A percentile compares a stretch with the other conserved stretches of the same genome.
phyloP scores from a whole-genome alignment of 306 rosid genomes.

The Crotalaria pallida region DNA sequence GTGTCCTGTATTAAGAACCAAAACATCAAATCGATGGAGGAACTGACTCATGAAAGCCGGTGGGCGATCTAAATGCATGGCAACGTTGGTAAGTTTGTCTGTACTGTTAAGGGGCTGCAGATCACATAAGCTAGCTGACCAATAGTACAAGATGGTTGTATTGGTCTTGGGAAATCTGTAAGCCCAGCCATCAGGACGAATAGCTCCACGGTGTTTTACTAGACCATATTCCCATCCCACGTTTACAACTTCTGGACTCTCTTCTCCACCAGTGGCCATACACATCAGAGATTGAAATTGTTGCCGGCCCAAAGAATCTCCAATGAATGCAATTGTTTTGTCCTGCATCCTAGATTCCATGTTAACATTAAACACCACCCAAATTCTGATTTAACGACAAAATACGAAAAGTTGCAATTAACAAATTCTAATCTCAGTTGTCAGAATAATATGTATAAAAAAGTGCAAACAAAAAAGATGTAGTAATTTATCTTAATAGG shows the following conservation, averaged over 20 bases:
- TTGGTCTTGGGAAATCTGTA: slow-evolving; percentile 74
- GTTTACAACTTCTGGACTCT: slow-evolving; percentile 57
- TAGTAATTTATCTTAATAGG: neutral
- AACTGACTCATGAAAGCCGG: slow-evolving; percentile 70
- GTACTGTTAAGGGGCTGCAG: slow-evolving; percentile 52
- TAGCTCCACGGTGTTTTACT: slow-evolving; percentile 68
- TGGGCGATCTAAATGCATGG: slow-evolving; percentile 93
- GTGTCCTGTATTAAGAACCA: slow-evolving; percentile 94
- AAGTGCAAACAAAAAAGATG: neutral
- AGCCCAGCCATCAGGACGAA: slow-evolving; percentile 96
- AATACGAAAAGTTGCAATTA: neutral
- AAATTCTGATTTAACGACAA: neutral
- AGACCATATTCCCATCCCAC: slow-evolving; percentile 75
- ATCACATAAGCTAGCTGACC: slow-evolving; percentile 91
- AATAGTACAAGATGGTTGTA: slow-evolving; percentile 81
- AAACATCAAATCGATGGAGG: slow-evolving; percentile 59
- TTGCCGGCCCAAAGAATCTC: slow-evolving; percentile 91
- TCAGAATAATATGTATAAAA: neutral
- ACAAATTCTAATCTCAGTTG: neutral
- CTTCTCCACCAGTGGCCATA: slow-evolving; percentile 75
- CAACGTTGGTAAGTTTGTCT: slow-evolving; percentile 46
- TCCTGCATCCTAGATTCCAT: slow-evolving; percentile 74
- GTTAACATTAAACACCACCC: slow-evolving; percentile 28
- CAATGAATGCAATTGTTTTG: slow-evolving; percentile 78
- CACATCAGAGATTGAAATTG: slow-evolving; percentile 96